These are phyloP conservation scores for Euclidium syriacum DNA, from an alignment of 345 rosid species.

Conservation along the genomic window DNA sequence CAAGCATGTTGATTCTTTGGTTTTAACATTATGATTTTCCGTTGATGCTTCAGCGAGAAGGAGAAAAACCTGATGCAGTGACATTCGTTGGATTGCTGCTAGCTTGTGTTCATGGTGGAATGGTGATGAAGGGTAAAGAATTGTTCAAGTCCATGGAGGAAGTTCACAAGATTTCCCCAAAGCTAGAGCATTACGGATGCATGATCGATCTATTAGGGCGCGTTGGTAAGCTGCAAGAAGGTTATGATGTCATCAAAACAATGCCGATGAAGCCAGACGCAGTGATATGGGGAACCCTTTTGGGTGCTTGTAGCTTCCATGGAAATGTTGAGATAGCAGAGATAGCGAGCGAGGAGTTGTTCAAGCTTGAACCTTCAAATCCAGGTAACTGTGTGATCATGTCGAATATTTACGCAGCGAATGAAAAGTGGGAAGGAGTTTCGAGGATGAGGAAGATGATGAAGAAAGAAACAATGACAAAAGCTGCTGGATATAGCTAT, in stretches of 20 bases:
- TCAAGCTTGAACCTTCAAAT: constrained; percentile 69
- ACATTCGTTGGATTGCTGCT: constrained; percentile 74
- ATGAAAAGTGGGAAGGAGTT: constrained; percentile 61
- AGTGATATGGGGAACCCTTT: constrained; percentile 71
- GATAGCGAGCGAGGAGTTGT: constrained; percentile 54
- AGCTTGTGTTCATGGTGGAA: constrained; percentile 84
- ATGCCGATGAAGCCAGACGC: constrained; percentile 86
- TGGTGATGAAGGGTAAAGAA: constrained; percentile 44
- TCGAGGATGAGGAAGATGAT: constrained; percentile 62
- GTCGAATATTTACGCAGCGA: constrained; percentile 61
- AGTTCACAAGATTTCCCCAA: constrained; percentile 38
- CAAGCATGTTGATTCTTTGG: background rate
- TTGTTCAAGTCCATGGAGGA: constrained; percentile 55
- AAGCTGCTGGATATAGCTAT: constrained; percentile 72
- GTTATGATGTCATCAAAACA: constrained; percentile 45
- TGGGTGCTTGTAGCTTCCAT: constrained; percentile 81
- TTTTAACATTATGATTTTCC: background rate
- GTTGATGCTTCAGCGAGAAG: constrained; percentile 37
- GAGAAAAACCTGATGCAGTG: constrained; percentile 57
- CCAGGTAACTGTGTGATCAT: constrained; percentile 75
- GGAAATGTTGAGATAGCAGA: constrained; percentile 61
- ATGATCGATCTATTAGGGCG: constrained; percentile 87
- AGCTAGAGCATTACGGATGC: constrained; percentile 81
- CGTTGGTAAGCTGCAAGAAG: constrained; percentile 63
- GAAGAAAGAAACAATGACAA: constrained; percentile 51